phyloP scores from a whole-genome alignment of 2,329 filamentous ascomycete genomes.

The Furcasterigmium sp. region DNA sequence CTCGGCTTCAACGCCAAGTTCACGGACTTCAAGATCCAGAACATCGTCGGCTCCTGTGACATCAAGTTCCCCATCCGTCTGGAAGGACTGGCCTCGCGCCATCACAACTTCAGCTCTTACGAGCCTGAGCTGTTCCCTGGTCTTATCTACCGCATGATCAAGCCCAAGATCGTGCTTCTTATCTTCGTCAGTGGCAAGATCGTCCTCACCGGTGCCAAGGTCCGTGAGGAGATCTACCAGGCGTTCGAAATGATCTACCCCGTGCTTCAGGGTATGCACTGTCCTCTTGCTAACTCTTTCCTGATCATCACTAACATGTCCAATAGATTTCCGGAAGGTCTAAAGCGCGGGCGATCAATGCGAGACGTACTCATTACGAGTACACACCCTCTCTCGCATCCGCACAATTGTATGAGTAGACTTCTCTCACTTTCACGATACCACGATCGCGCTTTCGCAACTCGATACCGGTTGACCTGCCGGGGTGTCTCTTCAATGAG shows the following conservation, averaged over 20 bases:
- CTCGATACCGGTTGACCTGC: background rate
- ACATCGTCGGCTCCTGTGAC: conserved; percentile 97
- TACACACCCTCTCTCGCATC: conserved; percentile 7
- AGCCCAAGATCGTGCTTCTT: conserved; percentile 95
- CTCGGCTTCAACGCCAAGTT: conserved; percentile 99
- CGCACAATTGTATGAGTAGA: conserved; percentile 34
- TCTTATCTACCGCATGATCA: conserved; percentile 99
- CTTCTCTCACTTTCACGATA: conserved; percentile 34
- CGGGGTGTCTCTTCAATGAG: background rate
- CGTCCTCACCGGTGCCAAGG: conserved; percentile 93
- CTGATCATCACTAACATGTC: conserved; percentile 5
- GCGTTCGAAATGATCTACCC: conserved; percentile 97
- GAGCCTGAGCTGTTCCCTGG: conserved; percentile 98
- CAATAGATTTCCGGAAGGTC: conserved; percentile 52
- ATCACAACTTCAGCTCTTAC: conserved; percentile 99
- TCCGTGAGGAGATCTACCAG: conserved; percentile 96
- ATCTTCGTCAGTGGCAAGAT: conserved; percentile 99
- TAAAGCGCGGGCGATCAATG: conserved; percentile 21
- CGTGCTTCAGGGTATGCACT: conserved; percentile 72
- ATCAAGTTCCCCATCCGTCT: conserved; percentile 99
- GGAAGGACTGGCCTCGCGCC: conserved; percentile 89
- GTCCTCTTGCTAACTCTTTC: background rate
- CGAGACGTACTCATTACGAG: background rate
- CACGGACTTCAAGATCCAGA: conserved; percentile 99
- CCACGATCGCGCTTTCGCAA: conserved; percentile 33